These are phyloP conservation scores for Vicia villosa DNA, from an alignment of 306 rosid species.

Conservation along the genomic window DNA sequence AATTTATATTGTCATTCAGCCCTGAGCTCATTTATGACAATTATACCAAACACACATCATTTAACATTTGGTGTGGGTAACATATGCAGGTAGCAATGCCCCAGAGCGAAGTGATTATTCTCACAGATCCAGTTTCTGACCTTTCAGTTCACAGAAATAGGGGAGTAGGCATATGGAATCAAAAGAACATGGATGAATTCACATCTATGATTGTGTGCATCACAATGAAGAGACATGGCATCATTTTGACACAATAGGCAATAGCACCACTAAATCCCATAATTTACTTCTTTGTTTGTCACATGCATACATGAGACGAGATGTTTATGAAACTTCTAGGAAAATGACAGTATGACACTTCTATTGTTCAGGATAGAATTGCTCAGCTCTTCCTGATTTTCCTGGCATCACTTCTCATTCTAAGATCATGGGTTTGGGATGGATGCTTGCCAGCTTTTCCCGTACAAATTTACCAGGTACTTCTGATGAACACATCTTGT, in stretches of 20 bases:
- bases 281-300: conserved; percentile 1
- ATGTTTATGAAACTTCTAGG: conserved; percentile 25
- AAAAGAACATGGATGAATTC: neutral
- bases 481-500: conserved; percentile 6
- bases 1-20: conserved; percentile 17
- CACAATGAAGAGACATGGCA: neutral
- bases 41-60: neutral
- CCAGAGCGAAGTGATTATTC: conserved; percentile 62
- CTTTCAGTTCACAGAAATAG: conserved; percentile 56
- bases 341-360: conserved; percentile 9
- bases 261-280: neutral
- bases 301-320: neutral
- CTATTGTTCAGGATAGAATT: conserved; percentile 85
- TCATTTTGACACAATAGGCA: neutral
- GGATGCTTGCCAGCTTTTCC: conserved; percentile 98
- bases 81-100: conserved; percentile 79
- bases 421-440: conserved; percentile 88
- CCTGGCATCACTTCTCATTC: conserved; percentile 70
- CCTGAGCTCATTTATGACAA: neutral
- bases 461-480: conserved; percentile 93
- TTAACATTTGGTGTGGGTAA: conserved; percentile 28
- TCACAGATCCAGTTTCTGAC: conserved; percentile 81
- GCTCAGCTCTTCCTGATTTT: conserved; percentile 92
- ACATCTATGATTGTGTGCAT: neutral
- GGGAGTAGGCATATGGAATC: neutral